Evolutionary conservation across 768 basidiomycete species (phyloP), one percentile per base, ranked within the genome.

Genomic region (Hemileccinum rubropunctum): DNA sequence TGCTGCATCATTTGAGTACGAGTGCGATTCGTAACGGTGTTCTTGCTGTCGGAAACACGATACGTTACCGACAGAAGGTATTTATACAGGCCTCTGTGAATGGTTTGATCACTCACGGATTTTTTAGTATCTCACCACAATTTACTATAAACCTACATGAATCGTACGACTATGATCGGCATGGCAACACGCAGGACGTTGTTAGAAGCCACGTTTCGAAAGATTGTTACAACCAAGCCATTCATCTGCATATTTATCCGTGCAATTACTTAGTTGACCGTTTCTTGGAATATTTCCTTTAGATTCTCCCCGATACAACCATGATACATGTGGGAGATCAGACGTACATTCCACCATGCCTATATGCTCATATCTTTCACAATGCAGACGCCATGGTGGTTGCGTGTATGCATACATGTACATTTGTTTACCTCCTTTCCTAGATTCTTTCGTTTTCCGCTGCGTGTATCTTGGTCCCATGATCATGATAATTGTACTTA

Each of bases 21-120:
- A 95, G 92, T 61, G 94, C 95, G 45, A 98, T 98, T 53, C 78
- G 84, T 68, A 94, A 94, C 66, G 94, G 92, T 7, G 91, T 95
- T 40, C 69, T 98, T 42, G 94, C 93, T 34, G 93, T 98, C 6
- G 94, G 86, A 23, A 91, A 83, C 52, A 98, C 95, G 50, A 93
- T 86, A 44, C 75, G 95, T 64, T 98, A 97, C 73, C 76, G 84
- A 70, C 82, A 88, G 74, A 98, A 95, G 86, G 91, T 91, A 62
- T 48, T 54, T 40, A 37, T 49, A 40, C 20, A 8, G 10, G 28
- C 54, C 45, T 45, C 34, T 46, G 46, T 13, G 18, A 56, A 42
- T 26, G 34, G 45, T 17, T 17, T 18, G 47, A 27, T 54, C 23
- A 38, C 56, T 65, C 17, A 69, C 52, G 28, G 20, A 53, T 52